A percentile compares a stretch with the other conserved stretches of the same genome.
phyloP scores from a whole-genome alignment of 345 rosid genomes.

The Aquilaria yunnanensis region DNA sequence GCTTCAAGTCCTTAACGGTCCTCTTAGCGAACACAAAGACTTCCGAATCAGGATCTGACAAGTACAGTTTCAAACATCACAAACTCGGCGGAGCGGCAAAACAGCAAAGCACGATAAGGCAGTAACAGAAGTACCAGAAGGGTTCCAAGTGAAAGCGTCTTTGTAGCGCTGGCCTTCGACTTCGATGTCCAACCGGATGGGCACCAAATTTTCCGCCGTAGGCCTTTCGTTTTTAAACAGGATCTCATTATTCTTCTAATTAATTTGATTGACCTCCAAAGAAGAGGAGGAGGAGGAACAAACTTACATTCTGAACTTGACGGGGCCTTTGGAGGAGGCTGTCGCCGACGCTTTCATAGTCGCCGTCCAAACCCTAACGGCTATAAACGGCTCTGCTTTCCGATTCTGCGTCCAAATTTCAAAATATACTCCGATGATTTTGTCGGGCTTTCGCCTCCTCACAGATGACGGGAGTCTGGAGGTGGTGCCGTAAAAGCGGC shows the following conservation, averaged over 20 bases:
- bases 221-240: constrained; percentile 45
- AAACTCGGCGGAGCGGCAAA: not conserved
- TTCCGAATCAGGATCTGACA: constrained; percentile 83
- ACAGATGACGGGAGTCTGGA: too few species aligned
- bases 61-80: not conserved
- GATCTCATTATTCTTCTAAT: not conserved
- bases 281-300: constrained; percentile 3
- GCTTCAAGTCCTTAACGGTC: constrained; percentile 91
- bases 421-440: too few species aligned
- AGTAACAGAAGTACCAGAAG: constrained; percentile 50
- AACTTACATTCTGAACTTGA: constrained; percentile 83
- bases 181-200: constrained; percentile 86
- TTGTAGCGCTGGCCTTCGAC: constrained; percentile 82
- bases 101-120: not conserved
- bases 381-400: too few species aligned
- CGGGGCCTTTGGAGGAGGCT: constrained; percentile 44
- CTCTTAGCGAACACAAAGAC: constrained; percentile 75
- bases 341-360: constrained; percentile 40
- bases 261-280: not conserved
- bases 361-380: constrained; percentile 3
- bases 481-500: too few species aligned
- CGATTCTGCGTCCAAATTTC: too few species aligned
- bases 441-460: too few species aligned
- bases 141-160: constrained; percentile 97
- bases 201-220: constrained; percentile 78